phyloP scores from a whole-genome alignment of 257 asterid species.

The Rehmannia glutinosa region DNA sequence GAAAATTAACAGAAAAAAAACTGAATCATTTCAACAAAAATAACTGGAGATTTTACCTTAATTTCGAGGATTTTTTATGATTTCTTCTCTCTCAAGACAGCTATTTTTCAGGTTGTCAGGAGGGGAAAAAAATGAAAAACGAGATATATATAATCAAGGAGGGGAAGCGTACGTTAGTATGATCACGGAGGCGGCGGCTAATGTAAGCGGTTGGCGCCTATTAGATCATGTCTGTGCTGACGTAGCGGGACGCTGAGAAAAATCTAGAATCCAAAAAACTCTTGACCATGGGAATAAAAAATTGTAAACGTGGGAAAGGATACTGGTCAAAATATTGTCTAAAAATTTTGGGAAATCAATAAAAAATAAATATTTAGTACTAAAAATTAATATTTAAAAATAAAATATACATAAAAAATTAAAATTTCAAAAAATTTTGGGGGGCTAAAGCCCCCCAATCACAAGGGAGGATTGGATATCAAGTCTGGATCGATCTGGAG shows the following conservation, averaged over 20 bases:
- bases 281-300: neutral
- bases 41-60: conserved; percentile 13
- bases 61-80: conserved; percentile 3
- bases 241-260: neutral
- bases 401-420: no score
- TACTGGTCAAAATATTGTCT: no score
- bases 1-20: neutral
- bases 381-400: no score
- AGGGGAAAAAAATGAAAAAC: neutral
- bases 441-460: no score
- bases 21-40: neutral
- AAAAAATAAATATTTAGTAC: no score
- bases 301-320: no score
- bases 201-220: conserved; percentile 8
- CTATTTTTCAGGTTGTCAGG: neutral
- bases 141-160: conserved; percentile 4
- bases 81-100: conserved; percentile 35
- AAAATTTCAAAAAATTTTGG: no score
- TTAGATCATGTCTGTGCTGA: conserved; percentile 16
- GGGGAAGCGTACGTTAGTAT: conserved; percentile 23
- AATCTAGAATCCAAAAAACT: neutral
- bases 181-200: neutral
- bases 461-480: no score
- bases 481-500: no score
- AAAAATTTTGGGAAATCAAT: no score